Conservation (phyloP, 345 rosid genomes). For the Populus davidiana region DNA sequence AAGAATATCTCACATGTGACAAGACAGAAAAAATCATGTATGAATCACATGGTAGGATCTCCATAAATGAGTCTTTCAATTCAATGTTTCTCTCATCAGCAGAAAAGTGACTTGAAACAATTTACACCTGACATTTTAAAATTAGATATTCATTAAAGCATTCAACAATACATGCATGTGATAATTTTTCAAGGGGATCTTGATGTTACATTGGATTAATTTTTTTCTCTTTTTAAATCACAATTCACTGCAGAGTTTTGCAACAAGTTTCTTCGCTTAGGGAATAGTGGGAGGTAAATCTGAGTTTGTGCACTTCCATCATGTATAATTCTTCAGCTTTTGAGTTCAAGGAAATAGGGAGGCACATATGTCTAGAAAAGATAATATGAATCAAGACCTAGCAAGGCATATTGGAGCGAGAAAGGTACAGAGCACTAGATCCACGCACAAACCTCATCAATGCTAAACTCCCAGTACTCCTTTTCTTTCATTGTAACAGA, state of each 20-base stretch:
- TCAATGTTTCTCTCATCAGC: background rate
- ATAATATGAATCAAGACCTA: background rate
- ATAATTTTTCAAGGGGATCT: too few species aligned
- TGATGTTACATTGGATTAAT: too few species aligned
- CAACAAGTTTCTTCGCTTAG: background rate
- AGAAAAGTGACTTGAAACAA: background rate
- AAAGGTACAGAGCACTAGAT: background rate
- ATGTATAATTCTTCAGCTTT: background rate
- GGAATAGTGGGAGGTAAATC: background rate
- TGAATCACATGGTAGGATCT: background rate
- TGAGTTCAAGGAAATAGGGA: background rate
- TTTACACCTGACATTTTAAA: background rate
- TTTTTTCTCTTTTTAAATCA: background rate
- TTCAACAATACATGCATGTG: too few species aligned
- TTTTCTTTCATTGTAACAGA: slow-evolving; percentile 67
- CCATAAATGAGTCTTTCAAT: background rate
- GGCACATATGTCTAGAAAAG: background rate
- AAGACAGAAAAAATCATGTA: background rate
- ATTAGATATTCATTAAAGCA: too few species aligned
- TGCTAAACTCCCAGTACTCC: slow-evolving; percentile 76
- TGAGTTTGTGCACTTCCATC: background rate
- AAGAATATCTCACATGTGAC: background rate
- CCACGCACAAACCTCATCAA: slow-evolving; percentile 70
- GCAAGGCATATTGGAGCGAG: background rate
- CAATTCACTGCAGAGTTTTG: background rate